Evolutionary conservation across 176 grass and related monocot genomes (phyloP), one percentile per base, ranked within the genome.

Genomic region (Juncus inflexus): DNA sequence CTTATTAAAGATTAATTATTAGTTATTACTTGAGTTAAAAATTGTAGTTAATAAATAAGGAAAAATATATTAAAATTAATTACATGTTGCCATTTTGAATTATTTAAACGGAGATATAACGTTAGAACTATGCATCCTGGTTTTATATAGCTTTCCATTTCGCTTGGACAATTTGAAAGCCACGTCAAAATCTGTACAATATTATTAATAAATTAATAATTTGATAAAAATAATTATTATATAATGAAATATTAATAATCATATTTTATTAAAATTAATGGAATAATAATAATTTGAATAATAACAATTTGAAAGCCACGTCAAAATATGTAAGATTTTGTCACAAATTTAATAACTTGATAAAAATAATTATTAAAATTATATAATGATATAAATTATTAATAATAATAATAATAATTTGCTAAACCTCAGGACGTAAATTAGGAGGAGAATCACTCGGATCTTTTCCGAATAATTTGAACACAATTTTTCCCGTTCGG

Each of bases 121-220:
- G 87, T 90, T 67, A 96, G 72, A 87, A 96, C 85, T 28, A 96
- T 73, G 73, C 91, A 96, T 9, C 91, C 91, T 50, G 91, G 91
- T 76, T 80, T 90, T n/a, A 96, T 90, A 71, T 91, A 90, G 73
- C 91, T 96, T 49, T 96, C 91, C 73, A 96, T 77, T 43, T 91
- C 91, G 63, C 67, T 86, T 66, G 91, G 91, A 36, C 40, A 90
- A 58, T 88, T 66, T 9, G 91, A 96, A 35, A 96, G 62, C 91
- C 87, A 96, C 62, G 84, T 70, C 61, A 86, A 67, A 68, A 88
- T 75, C 84, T 88, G 75, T 39, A 12, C 35, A 68, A 37, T 39
- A 38, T 39, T 13, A 70, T 56, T 15, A 73, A 63, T 42, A 58
- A 63, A 78, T 9, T 3, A 56, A 64, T 55, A 71, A 65, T 62